A percentile compares a stretch with the other conserved stretches of the same genome.
Conservation (phyloP, 1,284 basidiomycete genomes). For the Ustilago xerochloae region DNA sequence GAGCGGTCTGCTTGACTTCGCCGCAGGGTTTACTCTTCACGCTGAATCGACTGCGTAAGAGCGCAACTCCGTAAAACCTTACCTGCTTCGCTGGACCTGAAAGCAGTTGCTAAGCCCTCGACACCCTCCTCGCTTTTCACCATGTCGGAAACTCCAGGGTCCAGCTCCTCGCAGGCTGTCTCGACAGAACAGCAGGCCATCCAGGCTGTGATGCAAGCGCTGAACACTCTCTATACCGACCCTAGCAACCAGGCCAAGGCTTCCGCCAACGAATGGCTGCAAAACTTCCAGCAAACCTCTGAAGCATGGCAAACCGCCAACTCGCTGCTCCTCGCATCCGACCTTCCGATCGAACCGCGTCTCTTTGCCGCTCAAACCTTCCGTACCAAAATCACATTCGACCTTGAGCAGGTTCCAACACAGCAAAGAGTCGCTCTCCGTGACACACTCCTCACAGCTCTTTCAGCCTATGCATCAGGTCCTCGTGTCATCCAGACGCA, state of each 20-base stretch:
- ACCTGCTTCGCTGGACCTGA: too few species aligned
- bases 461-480: slow-evolving; percentile 77
- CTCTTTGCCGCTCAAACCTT: slow-evolving; percentile 98
- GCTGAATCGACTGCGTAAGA: too few species aligned
- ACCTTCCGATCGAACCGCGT: slow-evolving; percentile 83
- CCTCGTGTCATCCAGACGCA: slow-evolving; percentile 89
- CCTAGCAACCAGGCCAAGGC: slow-evolving; percentile 86
- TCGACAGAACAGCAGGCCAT: slow-evolving; percentile 44
- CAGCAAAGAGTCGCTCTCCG: slow-evolving; percentile 81
- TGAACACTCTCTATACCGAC: slow-evolving; percentile 72
- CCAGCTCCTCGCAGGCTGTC: slow-evolving; percentile 20
- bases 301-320: slow-evolving; percentile 98
- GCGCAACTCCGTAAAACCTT: too few species aligned
- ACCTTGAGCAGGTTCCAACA: slow-evolving; percentile 86
- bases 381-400: slow-evolving; percentile 92
- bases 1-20: too few species aligned
- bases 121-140: neutral
- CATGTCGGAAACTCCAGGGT: slow-evolving; percentile 24
- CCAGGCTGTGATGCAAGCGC: slow-evolving; percentile 69
- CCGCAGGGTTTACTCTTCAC: too few species aligned
- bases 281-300: slow-evolving; percentile 72
- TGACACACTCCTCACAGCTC: slow-evolving; percentile 84
- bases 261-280: slow-evolving; percentile 70
- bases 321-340: slow-evolving; percentile 82
- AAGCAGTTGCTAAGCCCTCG: too few species aligned